Evolutionary conservation across 257 asterid species (phyloP), one percentile per base, ranked within the genome.

Genomic region (Solanum megistacrolobum): DNA sequence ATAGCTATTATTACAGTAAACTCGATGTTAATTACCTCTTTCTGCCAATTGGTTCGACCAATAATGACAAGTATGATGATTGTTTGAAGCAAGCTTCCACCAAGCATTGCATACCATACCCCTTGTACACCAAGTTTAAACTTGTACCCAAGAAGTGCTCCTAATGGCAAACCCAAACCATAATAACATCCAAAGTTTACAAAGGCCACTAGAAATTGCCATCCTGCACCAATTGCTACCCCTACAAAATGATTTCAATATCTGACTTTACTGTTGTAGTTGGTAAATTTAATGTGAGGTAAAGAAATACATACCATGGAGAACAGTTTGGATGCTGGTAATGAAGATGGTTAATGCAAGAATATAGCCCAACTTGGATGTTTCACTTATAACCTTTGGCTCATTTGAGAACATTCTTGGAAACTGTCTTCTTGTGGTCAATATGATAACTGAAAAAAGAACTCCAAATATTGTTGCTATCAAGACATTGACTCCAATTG

Each of bases 201-300:
- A 60, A 88, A 5, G 5, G 92, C 93, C 39, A 91, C 91, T 20
- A 89, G 13, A 60, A 75, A 75, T 39, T 91, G 93, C 92, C 92
- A 90, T 29, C 93, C 93, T 6, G 91, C 93, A 9, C 92, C 93
- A 76, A 91, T 88, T 2, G 92, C 93, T 31, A 91, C 92, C 20
- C 93, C 93, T 89, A 62, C 86, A 78, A 86, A 21, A 12, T 35
- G 12, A 16, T 41, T 35, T 62, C 27, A 72, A 3, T 9, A 72
- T 18, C n/a, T 20, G 27, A 73, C 43, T 32, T 32, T 71, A 71
- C 79, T 18, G 12, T 72, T 71, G 4, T 31, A 71, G 78, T 34
- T 21, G 27, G 7, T 72, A 34, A 72, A 34, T 31, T 18, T 74
- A 36, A 21, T 35, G 31, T 20, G 31, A 36, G 60, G 85, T 79